A percentile compares a stretch with the other conserved stretches of the same genome.
These are phyloP conservation scores for Pilasporangium apinafurcum DNA, from an alignment of 352 stramenopile species.

Conservation along the genomic window DNA sequence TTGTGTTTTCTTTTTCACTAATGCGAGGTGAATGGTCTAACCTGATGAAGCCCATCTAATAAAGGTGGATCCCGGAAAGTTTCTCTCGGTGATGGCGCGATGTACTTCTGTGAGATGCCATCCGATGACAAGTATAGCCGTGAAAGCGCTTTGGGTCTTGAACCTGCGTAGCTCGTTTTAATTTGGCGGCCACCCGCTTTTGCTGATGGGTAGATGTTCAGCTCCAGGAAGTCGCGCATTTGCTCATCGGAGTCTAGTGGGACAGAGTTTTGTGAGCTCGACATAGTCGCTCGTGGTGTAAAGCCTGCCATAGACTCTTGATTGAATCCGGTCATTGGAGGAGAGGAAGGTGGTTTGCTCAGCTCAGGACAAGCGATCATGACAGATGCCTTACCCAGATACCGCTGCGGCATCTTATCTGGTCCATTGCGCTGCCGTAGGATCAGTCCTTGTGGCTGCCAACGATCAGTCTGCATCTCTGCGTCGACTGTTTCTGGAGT, in stretches of 20 bases:
- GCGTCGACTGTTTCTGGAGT: slow-evolving; percentile 29
- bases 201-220: slow-evolving; percentile 44
- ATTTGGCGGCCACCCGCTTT: slow-evolving; percentile 49
- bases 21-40: slow-evolving; percentile 8
- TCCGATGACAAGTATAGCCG: slow-evolving; percentile 67
- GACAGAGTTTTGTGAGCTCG: neutral
- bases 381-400: slow-evolving; percentile 61
- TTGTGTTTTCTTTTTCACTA: neutral
- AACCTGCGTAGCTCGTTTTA: slow-evolving; percentile 49
- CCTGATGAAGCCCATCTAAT: slow-evolving; percentile 5
- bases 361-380: slow-evolving; percentile 65
- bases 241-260: slow-evolving; percentile 25
- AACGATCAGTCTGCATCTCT: slow-evolving; percentile 68
- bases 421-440: slow-evolving; percentile 61
- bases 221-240: slow-evolving; percentile 37
- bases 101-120: slow-evolving; percentile 68
- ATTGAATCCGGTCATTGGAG: slow-evolving; percentile 9
- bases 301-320: slow-evolving; percentile 9
- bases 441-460: slow-evolving; percentile 66
- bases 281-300: neutral
- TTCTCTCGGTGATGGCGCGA: slow-evolving; percentile 23
- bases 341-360: slow-evolving; percentile 6
- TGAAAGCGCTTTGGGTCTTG: slow-evolving; percentile 47
- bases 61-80: slow-evolving; percentile 6
- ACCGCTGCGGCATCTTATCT: slow-evolving; percentile 63